Conservation (phyloP, 192 early-diverging fungal genomes). For the Backusella australiensis region DNA sequence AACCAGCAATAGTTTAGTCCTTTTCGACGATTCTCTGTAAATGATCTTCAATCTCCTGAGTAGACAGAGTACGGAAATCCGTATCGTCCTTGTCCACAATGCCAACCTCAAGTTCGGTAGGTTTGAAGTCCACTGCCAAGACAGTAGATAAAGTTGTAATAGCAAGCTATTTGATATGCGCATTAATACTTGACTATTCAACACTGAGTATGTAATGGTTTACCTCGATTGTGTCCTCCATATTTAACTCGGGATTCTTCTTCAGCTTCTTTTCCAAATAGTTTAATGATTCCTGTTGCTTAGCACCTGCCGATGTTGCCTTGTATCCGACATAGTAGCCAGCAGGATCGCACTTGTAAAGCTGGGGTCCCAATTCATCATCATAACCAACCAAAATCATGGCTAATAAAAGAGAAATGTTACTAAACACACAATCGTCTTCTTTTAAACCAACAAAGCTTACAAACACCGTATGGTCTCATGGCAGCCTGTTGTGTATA, state of each 20-base stretch:
- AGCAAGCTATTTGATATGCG: slow-evolving; percentile 61
- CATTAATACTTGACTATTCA: not conserved
- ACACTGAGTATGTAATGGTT: not conserved
- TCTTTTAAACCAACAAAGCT: slow-evolving; percentile 30
- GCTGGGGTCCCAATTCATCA: slow-evolving; percentile 93
- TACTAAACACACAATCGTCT: too few species aligned
- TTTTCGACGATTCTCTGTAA: slow-evolving; percentile 85
- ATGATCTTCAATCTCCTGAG: slow-evolving; percentile 86
- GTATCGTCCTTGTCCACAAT: slow-evolving; percentile 76
- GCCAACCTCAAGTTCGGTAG: slow-evolving; percentile 94
- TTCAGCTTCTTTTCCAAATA: slow-evolving; percentile 98
- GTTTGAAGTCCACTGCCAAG: slow-evolving; percentile 93
- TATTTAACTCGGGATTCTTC: slow-evolving; percentile 73
- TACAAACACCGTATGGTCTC: slow-evolving; percentile 94
- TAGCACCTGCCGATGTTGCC: slow-evolving; percentile 94
- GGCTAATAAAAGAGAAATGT: slow-evolving; percentile 45
- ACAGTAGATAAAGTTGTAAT: slow-evolving; percentile 92
- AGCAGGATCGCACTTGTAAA: slow-evolving; percentile 98
- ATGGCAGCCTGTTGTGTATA: slow-evolving; percentile 99
- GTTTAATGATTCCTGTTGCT: slow-evolving; percentile 94
- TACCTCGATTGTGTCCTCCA: slow-evolving; percentile 93
- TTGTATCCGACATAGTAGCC: slow-evolving; percentile 98
- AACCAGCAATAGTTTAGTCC: slow-evolving; percentile 52
- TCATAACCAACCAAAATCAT: slow-evolving; percentile 98
- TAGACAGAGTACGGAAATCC: slow-evolving; percentile 74